Base-by-base conservation (phyloP, 1,284 basidiomycete species). In the Ustilago nuda region DNA sequence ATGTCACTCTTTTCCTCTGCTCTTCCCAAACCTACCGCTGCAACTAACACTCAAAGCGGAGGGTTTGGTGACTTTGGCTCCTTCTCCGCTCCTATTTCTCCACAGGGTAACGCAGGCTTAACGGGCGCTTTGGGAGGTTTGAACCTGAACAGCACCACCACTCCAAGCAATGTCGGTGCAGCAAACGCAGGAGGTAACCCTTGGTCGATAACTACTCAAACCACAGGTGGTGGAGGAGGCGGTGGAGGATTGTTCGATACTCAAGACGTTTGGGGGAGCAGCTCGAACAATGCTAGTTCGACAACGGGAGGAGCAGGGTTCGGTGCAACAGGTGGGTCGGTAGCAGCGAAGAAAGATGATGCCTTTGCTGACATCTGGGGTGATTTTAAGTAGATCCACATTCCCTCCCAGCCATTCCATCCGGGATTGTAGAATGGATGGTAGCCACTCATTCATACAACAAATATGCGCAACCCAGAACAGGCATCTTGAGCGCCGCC, bases 1-100 rank as follows among this genome's bases (percentile, higher is more conserved):
- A 88, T 96, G 45, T 94, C 92, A 0, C 89, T 95, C 52, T 95
- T 94, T 12, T 59, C 75, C 7, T 50, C 53, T 35, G 23, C 32
- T 23, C 56, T 30, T 13, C 17, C 43, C 43, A 27, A 37, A 55
- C 50, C 71, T n/a, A 36, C 63, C 4, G 15, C 60, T 13, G 6
- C 70, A 0, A 15, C 56, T 9, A 35, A 46, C 23, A n/a, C 53
- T 7, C 27, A 7, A 30, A 55, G 15, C 13, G 46, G 23, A 11
- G 54, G 35, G 0, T 79, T 74, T 30, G 74, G 71, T 27, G 78
- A 66, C n/a, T 67, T 77, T 51, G 45, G 53, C 23, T 65, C 59
- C 27, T 72, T 68, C 35, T 30, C 66, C 17, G 52, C 39, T 35
- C 27, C 41, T 35, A 9, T n/a, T 13, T 15, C 58, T 39, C 23